Evolutionary conservation across 352 stramenopile genomes (phyloP).

Genomic region (Globisporangium paddicum): DNA sequence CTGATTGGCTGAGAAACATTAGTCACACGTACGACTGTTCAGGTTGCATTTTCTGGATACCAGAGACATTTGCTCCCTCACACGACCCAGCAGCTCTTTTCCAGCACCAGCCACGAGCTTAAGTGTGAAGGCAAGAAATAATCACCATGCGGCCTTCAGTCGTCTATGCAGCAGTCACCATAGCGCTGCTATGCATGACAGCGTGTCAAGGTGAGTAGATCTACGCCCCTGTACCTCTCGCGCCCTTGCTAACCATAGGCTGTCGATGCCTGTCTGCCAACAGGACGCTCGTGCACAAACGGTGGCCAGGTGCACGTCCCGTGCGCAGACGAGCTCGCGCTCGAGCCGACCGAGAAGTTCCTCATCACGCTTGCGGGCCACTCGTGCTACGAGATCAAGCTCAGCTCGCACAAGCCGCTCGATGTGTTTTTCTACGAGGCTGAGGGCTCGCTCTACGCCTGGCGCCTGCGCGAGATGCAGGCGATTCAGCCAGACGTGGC

Average conservation of each 20-base stretch:
- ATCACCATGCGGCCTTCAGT: not conserved
- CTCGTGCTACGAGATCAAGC: slow-evolving; percentile 41
- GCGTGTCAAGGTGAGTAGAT: not conserved
- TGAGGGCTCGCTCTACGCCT: slow-evolving; percentile 15
- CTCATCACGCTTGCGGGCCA: slow-evolving; percentile 54
- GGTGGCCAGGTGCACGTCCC: slow-evolving; percentile 40
- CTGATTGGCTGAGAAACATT: not conserved
- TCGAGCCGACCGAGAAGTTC: slow-evolving; percentile 38
- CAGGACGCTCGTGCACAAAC: slow-evolving; percentile 33
- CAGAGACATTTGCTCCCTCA: not conserved
- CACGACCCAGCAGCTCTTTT: not conserved
- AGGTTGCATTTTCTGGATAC: not conserved
- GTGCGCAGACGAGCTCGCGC: slow-evolving; percentile 41
- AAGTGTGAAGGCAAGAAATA: too few species aligned
- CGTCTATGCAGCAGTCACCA: not conserved
- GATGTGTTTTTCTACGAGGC: slow-evolving; percentile 54
- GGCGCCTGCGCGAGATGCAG: slow-evolving; percentile 16
- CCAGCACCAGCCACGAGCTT: not conserved
- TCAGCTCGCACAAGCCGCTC: slow-evolving; percentile 32
- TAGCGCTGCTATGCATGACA: not conserved
- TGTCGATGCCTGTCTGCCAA: not conserved
- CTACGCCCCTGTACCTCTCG: not conserved
- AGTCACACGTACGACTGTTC: not conserved
- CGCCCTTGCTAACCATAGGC: not conserved
- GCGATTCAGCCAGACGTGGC: slow-evolving; percentile 7